Percentiles rank a stretch among this genome's conserved stretches.
phyloP scores from a whole-genome alignment of 139 green algal genomes.

The Dunaliella sp. region DNA sequence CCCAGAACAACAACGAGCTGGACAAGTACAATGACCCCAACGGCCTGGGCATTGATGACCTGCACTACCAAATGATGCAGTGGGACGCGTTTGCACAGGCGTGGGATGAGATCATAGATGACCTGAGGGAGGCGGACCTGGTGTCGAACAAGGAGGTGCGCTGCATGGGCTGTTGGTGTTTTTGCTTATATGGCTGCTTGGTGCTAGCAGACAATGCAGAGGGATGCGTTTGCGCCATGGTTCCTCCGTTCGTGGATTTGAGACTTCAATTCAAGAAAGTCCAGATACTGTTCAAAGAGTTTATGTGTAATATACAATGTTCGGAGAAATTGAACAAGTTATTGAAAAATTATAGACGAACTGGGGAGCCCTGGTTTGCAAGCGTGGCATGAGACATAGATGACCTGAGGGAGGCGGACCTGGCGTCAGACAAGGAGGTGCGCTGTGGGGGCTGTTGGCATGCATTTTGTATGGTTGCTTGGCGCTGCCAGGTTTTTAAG shows the following conservation, averaged over 20 bases:
- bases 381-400: conserved; percentile 45
- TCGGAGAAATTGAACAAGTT: too few relatives aligned
- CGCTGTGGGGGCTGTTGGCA: too few relatives aligned
- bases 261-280: too few relatives aligned
- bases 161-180: too few relatives aligned
- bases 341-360: too few relatives aligned
- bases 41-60: conserved; percentile 36
- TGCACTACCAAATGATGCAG: conserved; percentile 49
- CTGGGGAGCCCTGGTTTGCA: too few relatives aligned
- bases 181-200: too few relatives aligned
- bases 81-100: conserved; percentile 47
- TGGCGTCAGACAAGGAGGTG: conserved; percentile 39
- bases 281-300: too few relatives aligned
- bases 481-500: too few relatives aligned
- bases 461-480: too few relatives aligned
- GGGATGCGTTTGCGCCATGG: conserved; percentile 48
- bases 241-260: too few relatives aligned
- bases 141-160: conserved; percentile 41
- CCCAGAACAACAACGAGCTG: neutral
- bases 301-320: too few relatives aligned
- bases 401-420: conserved; percentile 34
- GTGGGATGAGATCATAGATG: conserved; percentile 48
- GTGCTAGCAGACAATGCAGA: conserved; percentile 48
- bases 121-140: conserved; percentile 33
- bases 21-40: conserved; percentile 1